phyloP scores from a whole-genome alignment of 805 yeast species.

The Torulaspora delbrueckii region DNA sequence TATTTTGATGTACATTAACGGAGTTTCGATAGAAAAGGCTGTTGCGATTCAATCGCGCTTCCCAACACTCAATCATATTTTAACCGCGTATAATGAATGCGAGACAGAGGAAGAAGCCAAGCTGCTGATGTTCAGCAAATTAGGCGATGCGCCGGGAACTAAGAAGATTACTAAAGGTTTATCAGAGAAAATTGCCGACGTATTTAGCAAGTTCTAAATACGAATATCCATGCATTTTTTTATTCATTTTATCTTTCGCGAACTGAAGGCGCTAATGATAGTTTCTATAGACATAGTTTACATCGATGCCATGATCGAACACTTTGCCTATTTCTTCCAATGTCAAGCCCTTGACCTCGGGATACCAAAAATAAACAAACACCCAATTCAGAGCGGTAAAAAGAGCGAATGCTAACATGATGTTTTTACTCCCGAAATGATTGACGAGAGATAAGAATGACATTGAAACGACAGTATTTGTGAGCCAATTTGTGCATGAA shows the following conservation, averaged over 20 bases:
- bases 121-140: constrained; percentile 22
- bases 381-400: constrained; percentile 38
- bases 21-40: constrained; percentile 84
- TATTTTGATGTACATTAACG: constrained; percentile 74
- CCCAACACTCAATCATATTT: constrained; percentile 60
- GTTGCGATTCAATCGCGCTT: constrained; percentile 62
- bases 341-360: constrained; percentile 44
- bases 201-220: constrained; percentile 14
- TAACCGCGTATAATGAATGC: constrained; percentile 30
- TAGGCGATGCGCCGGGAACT: constrained; percentile 33
- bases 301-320: constrained; percentile 40
- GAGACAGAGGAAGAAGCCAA: constrained; percentile 26
- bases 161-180: constrained; percentile 32
- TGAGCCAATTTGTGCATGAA: constrained; percentile 41
- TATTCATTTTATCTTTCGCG: neutral
- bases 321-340: constrained; percentile 41
- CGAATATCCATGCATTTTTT: neutral
- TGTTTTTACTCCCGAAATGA: constrained; percentile 29
- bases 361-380: constrained; percentile 39
- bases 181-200: constrained; percentile 33
- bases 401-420: constrained; percentile 36
- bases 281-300: constrained; percentile 34
- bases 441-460: constrained; percentile 36
- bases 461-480: constrained; percentile 37
- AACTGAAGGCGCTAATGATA: constrained; percentile 19